These are phyloP conservation scores for Pelargonium fulgidum DNA, from an alignment of 441 rosid genomes.

Conservation along the genomic window DNA sequence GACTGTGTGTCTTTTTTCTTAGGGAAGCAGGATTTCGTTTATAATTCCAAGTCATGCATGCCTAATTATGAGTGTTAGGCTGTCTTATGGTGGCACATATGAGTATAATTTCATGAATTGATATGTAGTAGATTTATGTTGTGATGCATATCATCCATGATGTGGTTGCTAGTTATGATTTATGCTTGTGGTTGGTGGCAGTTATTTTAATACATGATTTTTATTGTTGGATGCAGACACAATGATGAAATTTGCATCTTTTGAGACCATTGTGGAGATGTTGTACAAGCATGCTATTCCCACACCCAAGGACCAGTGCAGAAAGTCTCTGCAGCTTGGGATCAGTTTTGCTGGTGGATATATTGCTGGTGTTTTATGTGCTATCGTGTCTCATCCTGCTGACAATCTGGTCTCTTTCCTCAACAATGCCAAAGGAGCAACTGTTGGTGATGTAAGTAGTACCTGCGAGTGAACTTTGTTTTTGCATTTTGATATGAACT, in stretches of 20 bases:
- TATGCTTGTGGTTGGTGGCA: slow-evolving; percentile 2
- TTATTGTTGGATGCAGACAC: slow-evolving; percentile 51
- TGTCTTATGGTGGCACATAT: too few relatives aligned
- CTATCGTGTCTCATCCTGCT: slow-evolving; percentile 87
- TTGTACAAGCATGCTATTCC: slow-evolving; percentile 88
- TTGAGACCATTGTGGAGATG: slow-evolving; percentile 92
- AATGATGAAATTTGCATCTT: slow-evolving; percentile 99
- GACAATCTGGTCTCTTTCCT: slow-evolving; percentile 97
- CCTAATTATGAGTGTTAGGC: too few relatives aligned
- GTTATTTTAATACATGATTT: background rate
- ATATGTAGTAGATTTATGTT: too few relatives aligned
- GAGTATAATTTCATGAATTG: too few relatives aligned
- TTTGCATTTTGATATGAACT: background rate
- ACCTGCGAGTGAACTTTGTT: background rate
- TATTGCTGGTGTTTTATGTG: slow-evolving; percentile 83
- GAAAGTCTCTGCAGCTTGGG: slow-evolving; percentile 80
- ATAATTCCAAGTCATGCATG: too few relatives aligned
- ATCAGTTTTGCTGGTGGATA: slow-evolving; percentile 96
- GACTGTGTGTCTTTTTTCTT: too few relatives aligned
- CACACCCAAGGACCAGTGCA: slow-evolving; percentile 79
- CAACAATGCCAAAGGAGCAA: slow-evolving; percentile 90
- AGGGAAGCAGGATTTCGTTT: too few relatives aligned
- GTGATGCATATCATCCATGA: background rate
- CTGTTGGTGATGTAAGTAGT: slow-evolving; percentile 63
- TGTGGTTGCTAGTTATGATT: background rate